Conservation (phyloP, 305 asterid species). For the Ajuga reptans region DNA sequence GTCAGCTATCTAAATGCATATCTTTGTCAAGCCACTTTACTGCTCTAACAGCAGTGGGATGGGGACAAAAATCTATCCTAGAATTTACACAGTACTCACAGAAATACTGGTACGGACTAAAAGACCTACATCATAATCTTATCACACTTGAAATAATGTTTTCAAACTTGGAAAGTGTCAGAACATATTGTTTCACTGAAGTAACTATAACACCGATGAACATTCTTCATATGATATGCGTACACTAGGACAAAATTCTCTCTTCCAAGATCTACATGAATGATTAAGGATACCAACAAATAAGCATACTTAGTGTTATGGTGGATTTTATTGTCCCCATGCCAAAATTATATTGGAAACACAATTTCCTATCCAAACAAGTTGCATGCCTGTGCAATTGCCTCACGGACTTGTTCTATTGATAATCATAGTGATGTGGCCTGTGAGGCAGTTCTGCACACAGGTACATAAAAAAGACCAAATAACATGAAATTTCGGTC, state of each 20-base stretch:
- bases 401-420: neutral
- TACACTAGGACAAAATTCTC: neutral
- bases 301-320: neutral
- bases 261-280: neutral
- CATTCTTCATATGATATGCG: neutral
- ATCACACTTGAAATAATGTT: neutral
- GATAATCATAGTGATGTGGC: neutral
- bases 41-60: neutral
- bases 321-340: neutral
- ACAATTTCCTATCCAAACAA: neutral
- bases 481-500: neutral
- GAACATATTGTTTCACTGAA: neutral
- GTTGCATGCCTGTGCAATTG: neutral
- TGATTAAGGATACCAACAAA: neutral
- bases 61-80: neutral
- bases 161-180: too few species aligned
- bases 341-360: neutral
- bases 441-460: neutral
- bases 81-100: neutral
- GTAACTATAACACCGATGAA: neutral
- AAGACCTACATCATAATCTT: neutral
- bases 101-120: neutral
- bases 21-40: neutral
- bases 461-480: neutral
- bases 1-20: neutral